These are phyloP conservation scores for Fusarium sp. DNA, from an alignment of 2,329 filamentous ascomycete species.

Conservation along the genomic window DNA sequence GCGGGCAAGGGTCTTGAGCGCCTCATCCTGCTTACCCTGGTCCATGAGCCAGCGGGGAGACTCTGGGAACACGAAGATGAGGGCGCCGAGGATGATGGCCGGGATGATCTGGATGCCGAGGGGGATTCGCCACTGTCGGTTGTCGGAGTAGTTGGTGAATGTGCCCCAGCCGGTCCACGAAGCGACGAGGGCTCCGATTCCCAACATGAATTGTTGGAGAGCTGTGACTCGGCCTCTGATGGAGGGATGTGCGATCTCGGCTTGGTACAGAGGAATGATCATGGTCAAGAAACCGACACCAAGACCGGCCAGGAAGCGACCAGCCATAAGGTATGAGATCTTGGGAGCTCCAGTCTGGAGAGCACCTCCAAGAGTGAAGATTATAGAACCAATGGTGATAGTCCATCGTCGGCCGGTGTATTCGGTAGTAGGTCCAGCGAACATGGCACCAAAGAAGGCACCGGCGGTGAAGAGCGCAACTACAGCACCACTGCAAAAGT, in stretches of 20 bases:
- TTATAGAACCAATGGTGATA: slow-evolving; percentile 74
- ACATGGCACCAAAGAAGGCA: slow-evolving; percentile 75
- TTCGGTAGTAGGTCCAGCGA: slow-evolving; percentile 71
- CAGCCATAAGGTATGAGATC: slow-evolving; percentile 72
- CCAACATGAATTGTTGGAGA: slow-evolving; percentile 85
- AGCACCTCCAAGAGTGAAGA: slow-evolving; percentile 77
- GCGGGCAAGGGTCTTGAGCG: slow-evolving; percentile 71
- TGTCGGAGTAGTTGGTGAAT: slow-evolving; percentile 42
- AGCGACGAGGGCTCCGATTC: slow-evolving; percentile 77
- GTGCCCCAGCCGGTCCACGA: slow-evolving; percentile 77
- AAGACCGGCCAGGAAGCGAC: slow-evolving; percentile 72
- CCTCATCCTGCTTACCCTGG: slow-evolving; percentile 71
- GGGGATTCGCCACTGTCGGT: slow-evolving; percentile 50
- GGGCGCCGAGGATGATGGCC: slow-evolving; percentile 68
- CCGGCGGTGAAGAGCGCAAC: slow-evolving; percentile 82
- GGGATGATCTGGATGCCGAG: slow-evolving; percentile 78
- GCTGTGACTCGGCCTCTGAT: slow-evolving; percentile 81
- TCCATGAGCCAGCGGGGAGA: slow-evolving; percentile 80
- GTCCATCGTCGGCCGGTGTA: slow-evolving; percentile 73
- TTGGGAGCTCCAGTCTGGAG: slow-evolving; percentile 75
- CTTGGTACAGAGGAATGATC: slow-evolving; percentile 73
- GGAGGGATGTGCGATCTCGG: slow-evolving; percentile 79
- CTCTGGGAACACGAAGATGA: slow-evolving; percentile 78
- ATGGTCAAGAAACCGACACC: slow-evolving; percentile 58
- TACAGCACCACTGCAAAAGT: slow-evolving; percentile 22